Evolutionary conservation across 2,329 filamentous ascomycete genomes (phyloP).

Genomic region (Fusarium hainanense): DNA sequence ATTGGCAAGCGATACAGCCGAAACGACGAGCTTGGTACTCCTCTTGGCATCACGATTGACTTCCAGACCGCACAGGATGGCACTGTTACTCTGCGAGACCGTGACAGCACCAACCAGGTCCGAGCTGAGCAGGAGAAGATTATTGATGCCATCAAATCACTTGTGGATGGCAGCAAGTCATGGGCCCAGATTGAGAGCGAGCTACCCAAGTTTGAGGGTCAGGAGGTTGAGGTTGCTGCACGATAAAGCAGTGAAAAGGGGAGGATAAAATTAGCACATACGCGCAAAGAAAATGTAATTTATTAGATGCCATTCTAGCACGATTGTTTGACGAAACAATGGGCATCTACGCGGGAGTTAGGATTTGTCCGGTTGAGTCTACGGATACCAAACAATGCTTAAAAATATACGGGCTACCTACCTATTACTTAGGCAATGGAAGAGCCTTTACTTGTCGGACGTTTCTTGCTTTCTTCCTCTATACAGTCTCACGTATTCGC

Average conservation of each 20-base stretch:
- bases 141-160: slow-evolving; percentile 74
- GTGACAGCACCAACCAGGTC: slow-evolving; percentile 91
- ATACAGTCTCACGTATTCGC: background rate
- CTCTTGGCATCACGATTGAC: slow-evolving; percentile 92
- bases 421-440: background rate
- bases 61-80: slow-evolving; percentile 94
- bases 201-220: slow-evolving; percentile 85
- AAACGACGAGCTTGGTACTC: slow-evolving; percentile 95
- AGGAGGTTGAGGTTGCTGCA: slow-evolving; percentile 66
- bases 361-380: slow-evolving; percentile 24
- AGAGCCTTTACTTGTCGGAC: slow-evolving; percentile 6
- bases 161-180: slow-evolving; percentile 61
- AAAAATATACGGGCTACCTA: slow-evolving; percentile 8
- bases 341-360: slow-evolving; percentile 18
- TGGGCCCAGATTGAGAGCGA: slow-evolving; percentile 79
- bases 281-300: slow-evolving; percentile 33
- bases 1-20: slow-evolving; percentile 96
- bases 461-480: background rate
- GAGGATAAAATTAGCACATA: slow-evolving; percentile 11
- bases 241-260: slow-evolving; percentile 44
- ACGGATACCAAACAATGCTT: slow-evolving; percentile 18
- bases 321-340: slow-evolving; percentile 3
- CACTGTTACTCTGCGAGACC: slow-evolving; percentile 87
- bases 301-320: slow-evolving; percentile 33
- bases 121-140: slow-evolving; percentile 85